phyloP scores from a whole-genome alignment of 176 grass and related monocot species.

The Carex parvula region DNA sequence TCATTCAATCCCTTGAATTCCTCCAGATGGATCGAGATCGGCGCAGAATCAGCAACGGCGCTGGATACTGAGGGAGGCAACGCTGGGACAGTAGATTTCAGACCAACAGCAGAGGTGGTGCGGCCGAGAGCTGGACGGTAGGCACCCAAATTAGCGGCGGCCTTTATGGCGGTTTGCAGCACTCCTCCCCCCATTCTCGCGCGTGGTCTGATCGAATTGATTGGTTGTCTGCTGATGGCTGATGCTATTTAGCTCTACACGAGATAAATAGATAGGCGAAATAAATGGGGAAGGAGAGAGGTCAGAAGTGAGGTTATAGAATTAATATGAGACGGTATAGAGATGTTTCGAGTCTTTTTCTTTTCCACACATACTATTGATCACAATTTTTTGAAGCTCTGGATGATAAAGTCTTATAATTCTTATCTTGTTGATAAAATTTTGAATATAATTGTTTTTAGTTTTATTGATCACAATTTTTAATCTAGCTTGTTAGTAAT shows the following conservation, averaged over 20 bases:
- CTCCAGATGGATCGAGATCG: too few relatives aligned
- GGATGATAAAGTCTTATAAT: too few relatives aligned
- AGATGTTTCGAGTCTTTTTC: not conserved
- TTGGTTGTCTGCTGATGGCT: not conserved
- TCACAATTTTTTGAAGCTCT: too few relatives aligned
- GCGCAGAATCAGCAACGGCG: slow-evolving; percentile 23
- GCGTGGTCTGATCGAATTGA: not conserved
- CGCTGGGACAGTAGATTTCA: slow-evolving; percentile 26
- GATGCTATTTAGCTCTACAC: not conserved
- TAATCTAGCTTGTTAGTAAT: too few relatives aligned
- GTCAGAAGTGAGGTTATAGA: not conserved
- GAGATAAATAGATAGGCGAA: slow-evolving; percentile 10
- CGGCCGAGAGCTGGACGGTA: not conserved
- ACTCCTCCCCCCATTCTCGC: slow-evolving; percentile 56
- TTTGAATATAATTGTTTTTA: too few relatives aligned
- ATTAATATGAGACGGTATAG: not conserved
- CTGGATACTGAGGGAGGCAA: slow-evolving; percentile 28
- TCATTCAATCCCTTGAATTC: too few relatives aligned
- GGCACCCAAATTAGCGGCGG: slow-evolving; percentile 26
- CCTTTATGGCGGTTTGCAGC: slow-evolving; percentile 63
- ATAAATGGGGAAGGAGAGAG: not conserved
- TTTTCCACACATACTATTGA: not conserved
- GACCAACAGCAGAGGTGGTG: not conserved
- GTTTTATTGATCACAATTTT: too few relatives aligned
- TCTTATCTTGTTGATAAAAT: too few relatives aligned